Percentiles rank a stretch among this genome's conserved stretches.
Evolutionary conservation across 1,284 basidiomycete genomes (phyloP).

Genomic region (Melampsora larici-populina): DNA sequence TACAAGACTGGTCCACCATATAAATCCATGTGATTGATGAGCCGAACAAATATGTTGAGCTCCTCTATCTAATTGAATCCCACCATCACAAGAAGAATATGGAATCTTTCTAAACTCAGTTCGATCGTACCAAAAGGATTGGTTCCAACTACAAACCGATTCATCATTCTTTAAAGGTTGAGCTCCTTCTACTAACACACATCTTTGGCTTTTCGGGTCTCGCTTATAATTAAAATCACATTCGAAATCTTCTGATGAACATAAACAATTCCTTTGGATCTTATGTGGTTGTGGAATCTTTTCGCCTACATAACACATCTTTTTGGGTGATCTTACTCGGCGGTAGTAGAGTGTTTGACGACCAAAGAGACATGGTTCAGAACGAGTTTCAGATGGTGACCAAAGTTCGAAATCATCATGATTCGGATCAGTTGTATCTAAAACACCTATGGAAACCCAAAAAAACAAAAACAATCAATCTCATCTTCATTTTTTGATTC

Average conservation of each 20-base stretch:
- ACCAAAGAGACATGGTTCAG: slow-evolving; percentile 77
- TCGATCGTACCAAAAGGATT: slow-evolving; percentile 76
- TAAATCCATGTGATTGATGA: slow-evolving; percentile 61
- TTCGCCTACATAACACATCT: slow-evolving; percentile 71
- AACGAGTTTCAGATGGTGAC: slow-evolving; percentile 80
- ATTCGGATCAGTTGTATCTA: slow-evolving; percentile 67
- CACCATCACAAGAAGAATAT: slow-evolving; percentile 76
- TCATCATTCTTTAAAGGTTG: slow-evolving; percentile 58
- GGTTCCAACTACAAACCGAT: slow-evolving; percentile 43
- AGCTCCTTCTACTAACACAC: slow-evolving; percentile 70
- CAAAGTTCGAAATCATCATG: slow-evolving; percentile 91
- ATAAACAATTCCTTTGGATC: slow-evolving; percentile 70
- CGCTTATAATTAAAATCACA: slow-evolving; percentile 88
- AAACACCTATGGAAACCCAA: slow-evolving; percentile 60
- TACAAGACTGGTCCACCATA: slow-evolving; percentile 79
- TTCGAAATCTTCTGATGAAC: slow-evolving; percentile 75
- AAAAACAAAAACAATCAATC: slow-evolving; percentile 13
- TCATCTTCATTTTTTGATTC: too few relatives aligned
- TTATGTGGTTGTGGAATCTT: slow-evolving; percentile 60
- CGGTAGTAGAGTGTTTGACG: slow-evolving; percentile 84
- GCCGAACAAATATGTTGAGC: slow-evolving; percentile 72
- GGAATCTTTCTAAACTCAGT: slow-evolving; percentile 84
- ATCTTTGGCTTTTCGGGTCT: slow-evolving; percentile 63
- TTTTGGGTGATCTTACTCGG: slow-evolving; percentile 68
- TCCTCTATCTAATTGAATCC: slow-evolving; percentile 69